Evolutionary conservation across 768 basidiomycete species (phyloP), one percentile per base, ranked within the genome.

Genomic region (Rickenella mellea): DNA sequence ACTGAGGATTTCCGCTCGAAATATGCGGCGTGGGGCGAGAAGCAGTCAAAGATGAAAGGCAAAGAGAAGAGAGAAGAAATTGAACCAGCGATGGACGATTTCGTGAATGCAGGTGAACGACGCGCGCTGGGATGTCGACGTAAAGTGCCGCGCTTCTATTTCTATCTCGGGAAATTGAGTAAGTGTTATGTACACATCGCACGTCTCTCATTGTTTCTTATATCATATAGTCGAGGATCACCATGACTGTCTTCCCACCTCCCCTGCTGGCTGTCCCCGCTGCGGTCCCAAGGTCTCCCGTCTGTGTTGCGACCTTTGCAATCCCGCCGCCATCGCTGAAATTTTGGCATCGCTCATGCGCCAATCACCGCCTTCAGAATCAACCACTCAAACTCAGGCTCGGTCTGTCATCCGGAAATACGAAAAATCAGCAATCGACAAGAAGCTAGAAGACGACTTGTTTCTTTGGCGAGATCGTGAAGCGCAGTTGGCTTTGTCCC

Each of bases 281-380:
- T 60, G 56, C 21, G 6, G n/a, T 3, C 27, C 49, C 4, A 6
- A 15, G 1, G 12, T 26, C 7, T 45, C 53, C 8, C 6, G 41
- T 4, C 24, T 55, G 15, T 60, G 59, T 51, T 60, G 56, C 32
- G 51, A 52, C 17, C 28, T 60, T 20, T 55, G 55, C 40, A 41
- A 44, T 25, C 55, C 55, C 2, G 24, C 14, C 2, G 6, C 27
- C 2, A 51, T 50, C 32, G n/a, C 30, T 1, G 25, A 19, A 9
- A 25, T 42, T 2, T 8, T 26, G n/a, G n/a, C 22, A 12, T 35
- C 28, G 17, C 11, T 12, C 38, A 25, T 29, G n/a, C n/a, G 15
- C 19, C 28, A 3, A 5, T 6, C n/a, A 27, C 14, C 21, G 29
- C 22, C n/a, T 6, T 10, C 32, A 28, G 27, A 14, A n/a, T 12